Conservation (phyloP, 192 early-diverging fungal species). For the Dissophora globulifera region DNA sequence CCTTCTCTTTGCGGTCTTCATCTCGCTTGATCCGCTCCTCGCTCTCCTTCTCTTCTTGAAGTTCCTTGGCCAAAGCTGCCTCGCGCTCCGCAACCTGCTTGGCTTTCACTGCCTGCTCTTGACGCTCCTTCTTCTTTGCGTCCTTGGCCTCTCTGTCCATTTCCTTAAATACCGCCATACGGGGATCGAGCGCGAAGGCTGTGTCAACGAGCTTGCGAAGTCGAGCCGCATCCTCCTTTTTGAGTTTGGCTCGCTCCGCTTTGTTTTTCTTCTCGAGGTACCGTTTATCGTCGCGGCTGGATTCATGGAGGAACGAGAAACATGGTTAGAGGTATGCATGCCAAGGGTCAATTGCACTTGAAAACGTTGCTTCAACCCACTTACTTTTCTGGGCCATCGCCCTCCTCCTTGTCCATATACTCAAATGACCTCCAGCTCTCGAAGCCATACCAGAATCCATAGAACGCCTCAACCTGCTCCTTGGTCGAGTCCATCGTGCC, state of each 20-base stretch:
- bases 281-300: constrained; percentile 80
- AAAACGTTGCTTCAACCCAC: too few relatives aligned
- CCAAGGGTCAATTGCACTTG: too few relatives aligned
- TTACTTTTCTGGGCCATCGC: constrained; percentile 73
- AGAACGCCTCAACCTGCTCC: constrained; percentile 78
- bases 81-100: constrained; percentile 42
- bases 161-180: constrained; percentile 78
- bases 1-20: constrained; percentile 65
- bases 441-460: constrained; percentile 80
- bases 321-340: too few relatives aligned
- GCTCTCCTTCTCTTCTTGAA: constrained; percentile 56
- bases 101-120: constrained; percentile 59
- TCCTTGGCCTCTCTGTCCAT: constrained; percentile 74
- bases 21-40: constrained; percentile 61
- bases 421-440: constrained; percentile 89
- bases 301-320: too few relatives aligned
- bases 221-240: constrained; percentile 86
- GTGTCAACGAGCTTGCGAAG: constrained; percentile 62
- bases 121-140: constrained; percentile 71
- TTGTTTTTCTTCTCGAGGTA: constrained; percentile 82
- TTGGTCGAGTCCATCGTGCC: constrained; percentile 69
- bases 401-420: constrained; percentile 84
- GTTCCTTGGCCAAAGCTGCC: constrained; percentile 43
- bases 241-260: constrained; percentile 73
- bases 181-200: constrained; percentile 77